A percentile compares a stretch with the other conserved stretches of the same genome.
These are phyloP conservation scores for Sphagnurus paluster DNA, from an alignment of 1,284 basidiomycete genomes.

Conservation along the genomic window DNA sequence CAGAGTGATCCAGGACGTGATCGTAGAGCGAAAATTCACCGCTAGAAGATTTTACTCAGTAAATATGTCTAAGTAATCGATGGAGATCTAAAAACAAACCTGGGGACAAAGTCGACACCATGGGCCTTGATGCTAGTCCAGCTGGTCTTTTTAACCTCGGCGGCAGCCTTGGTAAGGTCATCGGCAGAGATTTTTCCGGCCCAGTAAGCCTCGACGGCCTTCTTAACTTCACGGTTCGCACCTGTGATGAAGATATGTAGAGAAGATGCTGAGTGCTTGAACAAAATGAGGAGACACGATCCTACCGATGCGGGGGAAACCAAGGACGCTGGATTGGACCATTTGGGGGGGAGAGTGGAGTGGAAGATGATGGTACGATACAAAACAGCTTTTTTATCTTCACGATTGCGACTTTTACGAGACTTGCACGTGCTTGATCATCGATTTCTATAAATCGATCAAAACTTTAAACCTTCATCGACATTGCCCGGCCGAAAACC, in stretches of 20 bases:
- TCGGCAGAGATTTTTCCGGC: slow-evolving; percentile 88
- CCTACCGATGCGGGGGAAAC: slow-evolving; percentile 96
- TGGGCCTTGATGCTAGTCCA: slow-evolving; percentile 89
- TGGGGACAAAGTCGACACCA: slow-evolving; percentile 92
- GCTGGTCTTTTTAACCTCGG: slow-evolving; percentile 87
- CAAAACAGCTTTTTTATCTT: slow-evolving; percentile 18
- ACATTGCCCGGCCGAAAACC: not conserved
- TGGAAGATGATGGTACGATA: slow-evolving; percentile 32
- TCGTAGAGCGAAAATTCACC: slow-evolving; percentile 99
- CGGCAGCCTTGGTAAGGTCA: slow-evolving; percentile 87
- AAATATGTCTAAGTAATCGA: slow-evolving; percentile 25
- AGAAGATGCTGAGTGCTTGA: not conserved
- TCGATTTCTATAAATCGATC: slow-evolving; percentile 25
- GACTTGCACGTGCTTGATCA: slow-evolving; percentile 36
- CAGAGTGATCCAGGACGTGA: slow-evolving; percentile 97
- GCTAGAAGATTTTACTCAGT: slow-evolving; percentile 45
- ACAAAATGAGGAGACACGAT: slow-evolving; percentile 1
- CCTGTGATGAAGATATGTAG: slow-evolving; percentile 42
- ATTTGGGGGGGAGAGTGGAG: slow-evolving; percentile 36
- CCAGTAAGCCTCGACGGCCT: slow-evolving; percentile 99
- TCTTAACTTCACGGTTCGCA: slow-evolving; percentile 97
- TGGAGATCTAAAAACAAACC: slow-evolving; percentile 50
- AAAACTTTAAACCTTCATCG: slow-evolving; percentile 19
- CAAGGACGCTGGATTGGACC: slow-evolving; percentile 87
- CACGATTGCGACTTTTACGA: slow-evolving; percentile 27